A percentile compares a stretch with the other conserved stretches of the same genome.
Evolutionary conservation across 2,329 filamentous ascomycete genomes (phyloP).

Genomic region (Colletotrichum karsti): DNA sequence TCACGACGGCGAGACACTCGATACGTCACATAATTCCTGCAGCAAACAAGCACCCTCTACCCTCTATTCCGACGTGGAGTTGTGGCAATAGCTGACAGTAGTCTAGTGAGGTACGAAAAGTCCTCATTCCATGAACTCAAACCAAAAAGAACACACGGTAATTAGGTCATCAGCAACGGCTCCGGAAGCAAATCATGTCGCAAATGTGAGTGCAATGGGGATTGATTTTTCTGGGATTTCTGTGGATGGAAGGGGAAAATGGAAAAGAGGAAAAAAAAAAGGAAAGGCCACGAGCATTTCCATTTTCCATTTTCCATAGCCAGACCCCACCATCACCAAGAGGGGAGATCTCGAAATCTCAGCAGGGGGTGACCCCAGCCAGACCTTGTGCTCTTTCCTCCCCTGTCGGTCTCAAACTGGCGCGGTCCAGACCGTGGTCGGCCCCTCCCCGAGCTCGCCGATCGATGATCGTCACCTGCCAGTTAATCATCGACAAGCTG

Average conservation of each 20-base stretch:
- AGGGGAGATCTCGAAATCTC: too few relatives aligned
- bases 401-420: conserved; percentile 17
- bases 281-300: not conserved
- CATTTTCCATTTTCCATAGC: not conserved
- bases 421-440: conserved; percentile 22
- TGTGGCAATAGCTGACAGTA: not conserved
- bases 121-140: conserved; percentile 1
- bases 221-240: not conserved
- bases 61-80: not conserved
- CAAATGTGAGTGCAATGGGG: not conserved
- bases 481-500: not conserved
- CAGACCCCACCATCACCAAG: not conserved
- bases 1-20: not conserved
- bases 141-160: not conserved
- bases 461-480: conserved; percentile 25
- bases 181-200: not conserved
- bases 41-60: not conserved
- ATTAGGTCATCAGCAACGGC: conserved; percentile 1
- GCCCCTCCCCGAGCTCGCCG: conserved; percentile 5
- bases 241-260: not conserved
- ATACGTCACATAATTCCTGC: not conserved
- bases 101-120: not conserved
- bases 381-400: not conserved
- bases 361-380: not conserved
- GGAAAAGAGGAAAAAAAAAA: not conserved